These are phyloP conservation scores for Globisporangium uncinulatum DNA, from an alignment of 352 stramenopile species.

Conservation along the genomic window DNA sequence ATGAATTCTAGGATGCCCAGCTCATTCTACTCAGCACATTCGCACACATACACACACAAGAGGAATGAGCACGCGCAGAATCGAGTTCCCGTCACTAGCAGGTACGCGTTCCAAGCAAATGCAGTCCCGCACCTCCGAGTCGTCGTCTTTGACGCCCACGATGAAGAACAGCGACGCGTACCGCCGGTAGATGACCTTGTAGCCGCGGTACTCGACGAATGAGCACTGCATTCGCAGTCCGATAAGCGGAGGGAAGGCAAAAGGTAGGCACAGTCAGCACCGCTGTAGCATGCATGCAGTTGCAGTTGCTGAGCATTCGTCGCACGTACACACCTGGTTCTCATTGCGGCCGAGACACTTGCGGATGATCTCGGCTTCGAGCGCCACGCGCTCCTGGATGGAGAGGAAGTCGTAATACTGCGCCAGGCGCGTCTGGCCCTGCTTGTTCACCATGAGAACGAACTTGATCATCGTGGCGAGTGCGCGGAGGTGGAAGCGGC, in stretches of 20 bases:
- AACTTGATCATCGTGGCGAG: slow-evolving; percentile 89
- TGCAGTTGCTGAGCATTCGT: neutral
- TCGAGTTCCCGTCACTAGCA: neutral
- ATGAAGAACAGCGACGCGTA: slow-evolving; percentile 99
- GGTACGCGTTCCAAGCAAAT: neutral
- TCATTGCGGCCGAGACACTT: slow-evolving; percentile 98
- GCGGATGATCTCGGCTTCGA: slow-evolving; percentile 99
- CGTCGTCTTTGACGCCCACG: slow-evolving; percentile 96
- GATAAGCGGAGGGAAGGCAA: neutral
- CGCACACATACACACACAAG: neutral
- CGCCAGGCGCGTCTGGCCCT: slow-evolving; percentile 99
- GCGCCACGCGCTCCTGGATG: slow-evolving; percentile 96
- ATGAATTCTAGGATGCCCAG: slow-evolving; percentile 99
- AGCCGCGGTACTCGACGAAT: slow-evolving; percentile 99
- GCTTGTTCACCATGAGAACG: slow-evolving; percentile 98
- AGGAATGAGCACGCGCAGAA: neutral
- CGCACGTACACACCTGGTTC: slow-evolving; percentile 64
- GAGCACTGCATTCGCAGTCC: slow-evolving; percentile 85
- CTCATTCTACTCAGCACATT: slow-evolving; percentile 89
- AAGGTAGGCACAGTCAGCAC: neutral
- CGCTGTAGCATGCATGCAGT: neutral
- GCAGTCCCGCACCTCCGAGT: slow-evolving; percentile 65
- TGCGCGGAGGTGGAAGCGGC: neutral
- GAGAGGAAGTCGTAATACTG: slow-evolving; percentile 99
- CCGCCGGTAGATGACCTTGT: slow-evolving; percentile 98